Conservation (phyloP, 2,329 filamentous ascomycete species). For the Elsinoe ampelina region DNA sequence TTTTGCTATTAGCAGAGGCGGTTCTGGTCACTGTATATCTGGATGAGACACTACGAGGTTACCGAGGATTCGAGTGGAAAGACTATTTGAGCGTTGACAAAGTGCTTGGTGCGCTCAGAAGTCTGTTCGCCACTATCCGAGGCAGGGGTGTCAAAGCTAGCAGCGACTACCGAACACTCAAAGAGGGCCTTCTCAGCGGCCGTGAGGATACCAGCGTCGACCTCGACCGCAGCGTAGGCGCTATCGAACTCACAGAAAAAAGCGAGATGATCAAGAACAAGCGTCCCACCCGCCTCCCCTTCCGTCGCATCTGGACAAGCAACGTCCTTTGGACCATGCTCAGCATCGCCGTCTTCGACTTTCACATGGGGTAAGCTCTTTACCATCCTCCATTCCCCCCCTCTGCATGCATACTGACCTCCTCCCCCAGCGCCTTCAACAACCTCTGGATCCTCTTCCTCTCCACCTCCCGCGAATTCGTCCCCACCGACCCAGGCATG, state of each 20-base stretch:
- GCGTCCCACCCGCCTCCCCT: conserved; percentile 35
- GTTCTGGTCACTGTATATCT: conserved; percentile 49
- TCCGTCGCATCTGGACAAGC: conserved; percentile 43
- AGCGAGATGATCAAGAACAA: conserved; percentile 24
- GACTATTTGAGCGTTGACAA: conserved; percentile 6
- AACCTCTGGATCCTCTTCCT: conserved; percentile 69
- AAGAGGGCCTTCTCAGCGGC: conserved; percentile 26
- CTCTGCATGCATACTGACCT: neutral
- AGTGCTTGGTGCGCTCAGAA: neutral
- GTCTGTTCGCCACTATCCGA: neutral
- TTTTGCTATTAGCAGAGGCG: conserved; percentile 46
- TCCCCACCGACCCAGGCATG: conserved; percentile 32
- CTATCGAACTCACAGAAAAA: conserved; percentile 25
- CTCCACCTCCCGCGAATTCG: conserved; percentile 52
- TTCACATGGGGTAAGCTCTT: conserved; percentile 48
- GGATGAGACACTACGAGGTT: conserved; percentile 42
- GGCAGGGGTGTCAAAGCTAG: conserved; percentile 21
- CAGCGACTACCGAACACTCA: conserved; percentile 20
- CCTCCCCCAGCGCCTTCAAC: conserved; percentile 52
- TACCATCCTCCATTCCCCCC: neutral
- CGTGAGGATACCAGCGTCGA: conserved; percentile 25
- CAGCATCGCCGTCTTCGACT: conserved; percentile 58
- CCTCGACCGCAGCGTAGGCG: conserved; percentile 25
- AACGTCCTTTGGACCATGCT: conserved; percentile 51
- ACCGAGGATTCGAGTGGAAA: conserved; percentile 14